A percentile compares a stretch with the other conserved stretches of the same genome.
phyloP scores from a whole-genome alignment of 441 rosid species.

The Isatis lusitanica region DNA sequence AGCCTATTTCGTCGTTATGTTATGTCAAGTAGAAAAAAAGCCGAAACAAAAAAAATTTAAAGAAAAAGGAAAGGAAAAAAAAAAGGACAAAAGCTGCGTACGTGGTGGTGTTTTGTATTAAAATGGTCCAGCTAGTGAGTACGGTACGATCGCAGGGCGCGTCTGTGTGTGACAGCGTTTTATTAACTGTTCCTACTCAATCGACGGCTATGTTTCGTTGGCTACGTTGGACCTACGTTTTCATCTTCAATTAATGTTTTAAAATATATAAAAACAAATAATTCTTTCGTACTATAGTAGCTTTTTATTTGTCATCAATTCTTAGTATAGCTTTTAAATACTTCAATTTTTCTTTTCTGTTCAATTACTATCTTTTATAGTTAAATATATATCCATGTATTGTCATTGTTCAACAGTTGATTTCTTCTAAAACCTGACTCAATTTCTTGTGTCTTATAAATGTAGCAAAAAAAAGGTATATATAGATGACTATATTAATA shows the following conservation, averaged over 20 bases:
- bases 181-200: slow-evolving; percentile 27
- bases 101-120: slow-evolving; percentile 26
- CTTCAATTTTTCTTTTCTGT: too few species aligned
- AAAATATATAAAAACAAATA: neutral
- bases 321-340: neutral
- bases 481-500: too few species aligned
- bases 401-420: neutral
- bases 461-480: neutral
- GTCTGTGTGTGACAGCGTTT: slow-evolving; percentile 23
- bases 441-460: neutral
- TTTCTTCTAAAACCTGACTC: neutral
- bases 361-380: neutral
- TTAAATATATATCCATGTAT: neutral
- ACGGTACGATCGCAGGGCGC: slow-evolving; percentile 31
- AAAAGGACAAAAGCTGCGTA: neutral
- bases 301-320: neutral
- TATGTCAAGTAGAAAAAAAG: neutral
- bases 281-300: neutral
- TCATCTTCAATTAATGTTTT: neutral
- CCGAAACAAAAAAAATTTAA: neutral
- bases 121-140: slow-evolving; percentile 23
- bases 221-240: slow-evolving; percentile 32
- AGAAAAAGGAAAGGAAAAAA: neutral
- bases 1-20: slow-evolving; percentile 35
- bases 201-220: slow-evolving; percentile 39